Conservation (phyloP, 148 eudicot species). For the Fallopia convolvulus region DNA sequence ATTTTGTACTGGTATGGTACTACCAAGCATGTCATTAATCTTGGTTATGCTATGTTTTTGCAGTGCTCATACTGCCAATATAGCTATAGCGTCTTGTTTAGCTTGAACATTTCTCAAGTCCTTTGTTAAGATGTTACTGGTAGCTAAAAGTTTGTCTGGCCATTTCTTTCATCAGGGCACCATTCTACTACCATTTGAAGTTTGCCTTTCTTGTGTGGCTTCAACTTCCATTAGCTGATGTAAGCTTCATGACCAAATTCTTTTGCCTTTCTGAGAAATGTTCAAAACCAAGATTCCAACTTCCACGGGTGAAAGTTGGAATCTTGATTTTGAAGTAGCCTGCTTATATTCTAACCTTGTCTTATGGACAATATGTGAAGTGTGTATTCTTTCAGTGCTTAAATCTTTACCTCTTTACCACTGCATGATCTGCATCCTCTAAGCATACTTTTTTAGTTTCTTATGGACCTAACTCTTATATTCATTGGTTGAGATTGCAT, state of each 20-base stretch:
- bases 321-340: background rate
- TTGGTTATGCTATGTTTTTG: background rate
- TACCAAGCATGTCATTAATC: background rate
- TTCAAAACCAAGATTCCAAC: no score
- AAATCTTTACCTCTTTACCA: background rate
- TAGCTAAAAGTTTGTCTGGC: background rate
- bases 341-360: background rate
- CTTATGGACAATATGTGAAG: background rate
- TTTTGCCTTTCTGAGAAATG: background rate
- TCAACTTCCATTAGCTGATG: conserved; percentile 79
- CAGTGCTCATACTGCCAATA: background rate
- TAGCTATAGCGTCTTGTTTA: background rate
- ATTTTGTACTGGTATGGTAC: conserved; percentile 63
- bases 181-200: conserved; percentile 85
- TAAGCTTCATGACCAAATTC: conserved; percentile 27
- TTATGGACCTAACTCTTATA: background rate
- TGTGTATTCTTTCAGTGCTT: background rate
- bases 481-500: background rate
- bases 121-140: background rate
- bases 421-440: background rate
- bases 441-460: background rate
- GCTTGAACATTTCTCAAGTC: background rate
- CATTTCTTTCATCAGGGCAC: conserved; percentile 45
- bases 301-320: background rate
- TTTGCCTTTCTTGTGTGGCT: conserved; percentile 98